Evolutionary conservation across 345 rosid genomes (phyloP).

Genomic region (Murraya koenigii): DNA sequence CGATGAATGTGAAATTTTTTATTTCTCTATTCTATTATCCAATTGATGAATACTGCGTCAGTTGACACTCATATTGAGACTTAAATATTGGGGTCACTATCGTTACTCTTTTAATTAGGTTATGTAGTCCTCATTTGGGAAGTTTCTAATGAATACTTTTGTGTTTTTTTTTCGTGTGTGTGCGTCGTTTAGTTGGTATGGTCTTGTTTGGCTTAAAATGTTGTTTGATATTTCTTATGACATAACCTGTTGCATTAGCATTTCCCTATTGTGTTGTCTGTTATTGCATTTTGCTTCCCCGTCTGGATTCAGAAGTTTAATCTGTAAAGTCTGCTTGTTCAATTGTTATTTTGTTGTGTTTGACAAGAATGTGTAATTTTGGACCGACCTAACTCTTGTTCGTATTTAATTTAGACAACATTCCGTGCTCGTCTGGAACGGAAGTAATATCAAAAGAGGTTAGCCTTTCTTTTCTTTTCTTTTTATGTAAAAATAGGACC

Average conservation of each 20-base stretch:
- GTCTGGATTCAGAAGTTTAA: neutral
- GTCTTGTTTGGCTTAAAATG: neutral
- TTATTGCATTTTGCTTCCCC: neutral
- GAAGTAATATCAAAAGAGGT: conserved; percentile 40
- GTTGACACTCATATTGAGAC: too few species aligned
- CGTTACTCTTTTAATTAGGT: neutral
- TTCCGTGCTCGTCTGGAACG: conserved; percentile 40
- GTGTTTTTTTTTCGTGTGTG: too few species aligned
- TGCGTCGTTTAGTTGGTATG: neutral
- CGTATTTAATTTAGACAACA: conserved; percentile 32
- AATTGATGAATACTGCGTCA: too few species aligned
- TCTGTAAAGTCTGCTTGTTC: neutral
- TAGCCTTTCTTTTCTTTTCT: neutral
- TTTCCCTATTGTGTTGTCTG: neutral
- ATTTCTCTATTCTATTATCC: too few species aligned
- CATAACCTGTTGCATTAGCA: neutral
- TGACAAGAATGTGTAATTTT: neutral
- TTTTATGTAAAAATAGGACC: neutral
- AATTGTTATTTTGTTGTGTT: neutral
- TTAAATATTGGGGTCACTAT: too few species aligned
- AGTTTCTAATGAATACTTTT: neutral
- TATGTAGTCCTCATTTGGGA: neutral
- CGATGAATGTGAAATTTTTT: too few species aligned
- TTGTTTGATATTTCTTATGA: neutral
- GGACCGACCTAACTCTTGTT: neutral